These are phyloP conservation scores for Chytriomyces hyalinus DNA, from an alignment of 192 early-diverging fungal species.

Conservation along the genomic window DNA sequence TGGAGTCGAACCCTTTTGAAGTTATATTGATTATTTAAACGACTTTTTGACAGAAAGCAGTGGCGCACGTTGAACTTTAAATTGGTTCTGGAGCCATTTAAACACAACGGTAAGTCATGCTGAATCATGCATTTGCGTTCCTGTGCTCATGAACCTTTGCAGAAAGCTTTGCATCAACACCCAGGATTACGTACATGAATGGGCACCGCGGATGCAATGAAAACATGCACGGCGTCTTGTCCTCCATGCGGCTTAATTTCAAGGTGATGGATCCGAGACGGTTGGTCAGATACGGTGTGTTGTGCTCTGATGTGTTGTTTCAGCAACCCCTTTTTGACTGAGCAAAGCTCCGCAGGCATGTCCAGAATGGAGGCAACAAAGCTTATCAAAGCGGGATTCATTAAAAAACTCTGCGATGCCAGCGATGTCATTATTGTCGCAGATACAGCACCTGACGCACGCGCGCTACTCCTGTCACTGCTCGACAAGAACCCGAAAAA, in stretches of 20 bases:
- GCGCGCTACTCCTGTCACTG: neutral
- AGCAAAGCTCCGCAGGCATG: neutral
- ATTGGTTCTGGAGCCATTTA: no score
- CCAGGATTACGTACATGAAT: constrained; percentile 6
- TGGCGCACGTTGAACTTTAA: no score
- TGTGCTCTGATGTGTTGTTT: neutral
- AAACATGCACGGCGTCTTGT: constrained; percentile 16
- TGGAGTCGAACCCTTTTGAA: no score
- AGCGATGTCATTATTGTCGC: constrained; percentile 11
- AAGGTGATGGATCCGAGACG: neutral
- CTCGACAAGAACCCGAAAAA: neutral
- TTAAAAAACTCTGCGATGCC: neutral
- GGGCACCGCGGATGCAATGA: constrained; percentile 22
- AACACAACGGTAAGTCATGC: no score
- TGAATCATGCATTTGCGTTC: neutral
- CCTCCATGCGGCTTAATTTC: constrained; percentile 1
- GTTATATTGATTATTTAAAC: no score
- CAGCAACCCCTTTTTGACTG: neutral
- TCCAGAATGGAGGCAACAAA: neutral
- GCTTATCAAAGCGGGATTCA: neutral
- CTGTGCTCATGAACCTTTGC: neutral
- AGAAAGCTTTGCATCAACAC: neutral
- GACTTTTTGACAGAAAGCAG: no score
- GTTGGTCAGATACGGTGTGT: neutral
- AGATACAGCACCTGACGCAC: constrained; percentile 9